Conservation (phyloP, 192 early-diverging fungal species). For the Backusella mclennaniae region DNA sequence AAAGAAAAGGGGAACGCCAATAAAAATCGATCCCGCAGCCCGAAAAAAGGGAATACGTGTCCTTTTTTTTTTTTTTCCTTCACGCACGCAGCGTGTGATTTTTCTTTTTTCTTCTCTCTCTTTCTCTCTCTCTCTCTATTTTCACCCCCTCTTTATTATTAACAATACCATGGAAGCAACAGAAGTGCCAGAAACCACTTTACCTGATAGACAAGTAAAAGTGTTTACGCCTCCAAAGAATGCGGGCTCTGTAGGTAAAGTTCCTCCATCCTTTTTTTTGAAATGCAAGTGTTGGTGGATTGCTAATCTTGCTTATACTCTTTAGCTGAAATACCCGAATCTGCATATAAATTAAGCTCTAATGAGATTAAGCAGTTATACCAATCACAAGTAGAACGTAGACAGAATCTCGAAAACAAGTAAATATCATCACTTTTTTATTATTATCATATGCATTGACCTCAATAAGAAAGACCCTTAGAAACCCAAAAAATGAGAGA, state of each 20-base stretch:
- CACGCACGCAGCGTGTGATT: not conserved
- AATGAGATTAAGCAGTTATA: constrained; percentile 72
- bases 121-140: not conserved
- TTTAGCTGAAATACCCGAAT: constrained; percentile 79
- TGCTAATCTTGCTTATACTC: not conserved
- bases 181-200: not conserved
- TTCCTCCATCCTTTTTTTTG: not conserved
- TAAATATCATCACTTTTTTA: constrained; percentile 2
- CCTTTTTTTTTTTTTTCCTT: not conserved
- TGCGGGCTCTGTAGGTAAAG: constrained; percentile 17
- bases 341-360: constrained; percentile 77
- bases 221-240: constrained; percentile 20
- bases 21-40: not conserved
- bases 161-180: not conserved
- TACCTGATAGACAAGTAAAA: constrained; percentile 19
- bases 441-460: not conserved
- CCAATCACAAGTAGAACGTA: constrained; percentile 50
- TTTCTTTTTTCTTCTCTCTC: not conserved
- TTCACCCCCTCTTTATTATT: not conserved
- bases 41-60: not conserved
- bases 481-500: constrained; percentile 81
- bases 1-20: not conserved
- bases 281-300: not conserved
- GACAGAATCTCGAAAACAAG: constrained; percentile 57
- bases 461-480: constrained; percentile 47